Base-by-base conservation (phyloP, 441 rosid species). In the Erodium trifolium region DNA sequence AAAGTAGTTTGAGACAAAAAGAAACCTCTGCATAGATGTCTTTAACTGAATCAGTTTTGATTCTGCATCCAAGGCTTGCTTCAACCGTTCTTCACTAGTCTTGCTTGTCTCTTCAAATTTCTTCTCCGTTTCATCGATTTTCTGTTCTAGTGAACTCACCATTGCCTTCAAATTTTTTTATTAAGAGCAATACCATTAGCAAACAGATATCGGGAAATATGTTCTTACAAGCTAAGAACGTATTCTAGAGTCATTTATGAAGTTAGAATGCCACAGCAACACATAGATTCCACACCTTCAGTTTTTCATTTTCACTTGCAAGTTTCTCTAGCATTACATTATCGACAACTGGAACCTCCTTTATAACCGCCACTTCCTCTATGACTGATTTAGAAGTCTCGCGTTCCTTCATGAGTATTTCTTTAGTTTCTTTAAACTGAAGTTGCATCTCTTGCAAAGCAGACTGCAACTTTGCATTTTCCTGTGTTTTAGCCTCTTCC, bases 361-460 rank as follows among this genome's bases (percentile, higher is more conserved):
- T 90, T 82, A 95, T 80, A 27, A 83, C 82, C 27, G 86, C 83
- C 75, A 80, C 86, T 77, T 80, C 83, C 71, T 85, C 80, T 69
- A 78, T 41, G 17, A 53, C 72, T 59, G 34, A 49, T 35, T 85
- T 88, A 41, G 88, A 86, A 77, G 89, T 86, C 85, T 91, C 91
- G 17, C 78, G 87, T 70, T 90, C 99, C 80, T 88, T 88, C 60
- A 70, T 45, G 68, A 92, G 95, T 79, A 79, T 75, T 74, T 85
- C 92, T 79, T 89, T 92, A 43, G 92, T 88, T 83, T 92, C 96
- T 79, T 85, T 84, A 67, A 92, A 86, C 76, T 82, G 88, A 73
- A 80, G 83, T 70, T 86, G 84, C 79, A 87, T 71, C 70, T 88
- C 92, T 67, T 85, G 84, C 80, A 90, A 85, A 76, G 87, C 82